phyloP scores from a whole-genome alignment of 192 early-diverging fungal species.

The Entomortierella lignicola region DNA sequence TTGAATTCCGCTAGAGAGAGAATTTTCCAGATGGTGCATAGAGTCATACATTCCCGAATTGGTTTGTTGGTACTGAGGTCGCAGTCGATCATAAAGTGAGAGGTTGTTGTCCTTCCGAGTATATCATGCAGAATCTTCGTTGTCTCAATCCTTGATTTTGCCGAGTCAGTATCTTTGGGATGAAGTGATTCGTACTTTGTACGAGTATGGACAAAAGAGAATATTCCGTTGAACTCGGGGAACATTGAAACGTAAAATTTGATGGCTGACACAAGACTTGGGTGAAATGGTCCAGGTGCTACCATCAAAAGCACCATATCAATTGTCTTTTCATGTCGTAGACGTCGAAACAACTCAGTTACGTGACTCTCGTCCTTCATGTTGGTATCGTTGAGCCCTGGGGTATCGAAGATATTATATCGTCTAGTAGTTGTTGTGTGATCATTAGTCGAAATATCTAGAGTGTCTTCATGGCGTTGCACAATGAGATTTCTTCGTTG shows the following conservation, averaged over 20 bases:
- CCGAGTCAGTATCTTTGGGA: neutral
- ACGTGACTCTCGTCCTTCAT: constrained; percentile 15
- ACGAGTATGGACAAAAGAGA: constrained; percentile 29
- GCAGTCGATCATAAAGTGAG: constrained; percentile 25
- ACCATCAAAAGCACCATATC: constrained; percentile 14
- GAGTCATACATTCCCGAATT: constrained; percentile 10
- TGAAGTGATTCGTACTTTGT: neutral
- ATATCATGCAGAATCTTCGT: neutral
- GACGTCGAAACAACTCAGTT: neutral
- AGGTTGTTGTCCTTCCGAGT: neutral
- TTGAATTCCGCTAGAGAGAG: neutral
- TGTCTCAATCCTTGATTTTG: neutral
- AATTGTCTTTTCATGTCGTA: neutral
- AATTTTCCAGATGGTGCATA: constrained; percentile 8
- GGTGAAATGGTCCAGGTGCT: constrained; percentile 1
- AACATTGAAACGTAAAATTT: constrained; percentile 13
- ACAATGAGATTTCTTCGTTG: neutral
- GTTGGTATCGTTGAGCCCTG: constrained; percentile 22
- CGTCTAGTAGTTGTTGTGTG: neutral
- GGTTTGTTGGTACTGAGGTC: constrained; percentile 7
- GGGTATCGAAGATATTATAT: constrained; percentile 28
- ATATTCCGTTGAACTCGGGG: constrained; percentile 19
- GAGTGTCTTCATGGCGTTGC: neutral
- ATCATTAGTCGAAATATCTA: too few relatives aligned
- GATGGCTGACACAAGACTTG: constrained; percentile 2